Evolutionary conservation across 306 rosid species (phyloP).

Genomic region (Ochetophila trinervis): DNA sequence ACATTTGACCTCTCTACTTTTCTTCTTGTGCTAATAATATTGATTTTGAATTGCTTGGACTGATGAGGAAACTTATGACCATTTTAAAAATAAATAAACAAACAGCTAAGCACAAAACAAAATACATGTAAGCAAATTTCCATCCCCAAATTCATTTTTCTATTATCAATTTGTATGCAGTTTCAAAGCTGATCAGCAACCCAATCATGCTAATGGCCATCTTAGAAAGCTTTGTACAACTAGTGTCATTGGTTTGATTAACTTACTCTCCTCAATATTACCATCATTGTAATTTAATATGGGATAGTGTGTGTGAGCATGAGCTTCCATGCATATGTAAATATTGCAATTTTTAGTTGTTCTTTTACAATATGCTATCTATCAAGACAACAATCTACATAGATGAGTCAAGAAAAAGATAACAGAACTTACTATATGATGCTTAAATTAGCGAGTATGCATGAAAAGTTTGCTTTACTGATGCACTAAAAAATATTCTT

Average conservation of each 20-base stretch:
- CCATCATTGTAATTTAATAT: not conserved
- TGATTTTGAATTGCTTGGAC: no score
- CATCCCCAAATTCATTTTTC: not conserved
- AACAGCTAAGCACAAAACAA: not conserved
- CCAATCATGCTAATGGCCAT: not conserved
- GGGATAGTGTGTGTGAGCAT: not conserved
- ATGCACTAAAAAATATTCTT: not conserved
- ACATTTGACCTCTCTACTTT: no score
- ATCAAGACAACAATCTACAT: not conserved
- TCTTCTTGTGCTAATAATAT: no score
- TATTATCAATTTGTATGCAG: not conserved
- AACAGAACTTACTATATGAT: not conserved
- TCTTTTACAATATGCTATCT: not conserved
- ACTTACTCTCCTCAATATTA: not conserved
- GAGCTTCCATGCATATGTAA: constrained; percentile 1
- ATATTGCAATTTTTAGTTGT: not conserved
- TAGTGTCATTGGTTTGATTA: not conserved
- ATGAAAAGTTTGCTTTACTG: not conserved
- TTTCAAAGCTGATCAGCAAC: not conserved
- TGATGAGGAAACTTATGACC: not conserved
- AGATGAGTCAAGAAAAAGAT: not conserved
- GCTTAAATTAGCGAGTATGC: constrained; percentile 5
- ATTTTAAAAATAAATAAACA: not conserved
- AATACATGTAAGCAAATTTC: not conserved
- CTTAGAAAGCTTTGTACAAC: not conserved